Base-by-base conservation (phyloP, 164 flowering plant species). In the Liquidambar formosana region DNA sequence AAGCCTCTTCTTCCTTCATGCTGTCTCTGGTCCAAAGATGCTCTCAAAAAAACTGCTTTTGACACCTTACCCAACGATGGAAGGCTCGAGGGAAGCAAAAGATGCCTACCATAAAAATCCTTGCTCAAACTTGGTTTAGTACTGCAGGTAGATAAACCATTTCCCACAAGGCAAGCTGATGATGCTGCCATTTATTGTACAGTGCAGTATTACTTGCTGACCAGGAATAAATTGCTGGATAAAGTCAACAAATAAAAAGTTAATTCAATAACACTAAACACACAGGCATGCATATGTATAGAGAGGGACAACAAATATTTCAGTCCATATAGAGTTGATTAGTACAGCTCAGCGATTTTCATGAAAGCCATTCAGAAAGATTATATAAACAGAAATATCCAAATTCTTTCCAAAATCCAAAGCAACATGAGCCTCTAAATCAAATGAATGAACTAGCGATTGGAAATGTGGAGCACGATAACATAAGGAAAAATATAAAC, bases 1-100 rank as follows among this genome's bases (percentile, higher is more conserved):
- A 95, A 83, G 28, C 78, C 84, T 81, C 97, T 84, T 79, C 93
- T 92, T 70, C 92, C 89, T 77, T 82, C 83, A 63, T 79, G 79
- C n/a, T 75, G 79, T 51, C 25, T 80, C 72, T 81, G 81, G 45
- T 84, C 87, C 64, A 81, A 71, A 46, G 94, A 84, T 18, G 96
- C 94, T 73, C 75, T 89, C 26, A 78, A 72, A n/a, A 65, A 49
- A 52, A 78, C 71, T 52, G 72, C 44, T 78, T 73, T 89, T 10
- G 83, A 65, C n/a, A 68, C 61, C 73, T 76, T 85, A 16, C 68
- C 77, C 61, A 70, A 44, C 15, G 87, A 79, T 46, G 82, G 80
- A 43, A 80, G 63, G 16, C 80, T 65, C 4, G 86, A 74, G 41
- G 82, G 71, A 41, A 81, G 68, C 26, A 73, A 64, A 16, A 83